Conservation (phyloP, 2,329 filamentous ascomycete species). For the Shiraia sp. region DNA sequence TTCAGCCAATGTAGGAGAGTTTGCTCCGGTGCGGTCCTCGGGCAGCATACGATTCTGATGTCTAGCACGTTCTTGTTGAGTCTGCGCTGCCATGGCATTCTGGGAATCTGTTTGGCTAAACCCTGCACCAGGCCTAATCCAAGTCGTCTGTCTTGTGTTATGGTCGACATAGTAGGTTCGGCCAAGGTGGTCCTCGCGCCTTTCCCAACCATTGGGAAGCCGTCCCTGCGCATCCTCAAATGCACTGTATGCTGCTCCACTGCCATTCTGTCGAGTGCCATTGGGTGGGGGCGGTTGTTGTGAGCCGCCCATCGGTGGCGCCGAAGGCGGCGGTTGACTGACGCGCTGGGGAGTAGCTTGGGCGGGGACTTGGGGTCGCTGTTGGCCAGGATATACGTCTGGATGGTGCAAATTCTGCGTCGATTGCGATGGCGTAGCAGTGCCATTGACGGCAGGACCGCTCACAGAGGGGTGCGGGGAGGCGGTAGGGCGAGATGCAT, state of each 20-base stretch:
- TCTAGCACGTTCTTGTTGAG: slow-evolving; percentile 86
- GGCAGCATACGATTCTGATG: slow-evolving; percentile 96
- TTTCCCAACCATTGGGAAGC: slow-evolving; percentile 91
- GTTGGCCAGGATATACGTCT: slow-evolving; percentile 42
- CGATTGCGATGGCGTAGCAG: slow-evolving; percentile 47
- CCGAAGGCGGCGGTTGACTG: slow-evolving; percentile 34
- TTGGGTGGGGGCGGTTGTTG: slow-evolving; percentile 32
- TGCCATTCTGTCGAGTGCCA: slow-evolving; percentile 48
- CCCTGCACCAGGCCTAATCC: slow-evolving; percentile 83
- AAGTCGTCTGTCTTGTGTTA: slow-evolving; percentile 94
- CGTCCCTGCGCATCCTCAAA: slow-evolving; percentile 97
- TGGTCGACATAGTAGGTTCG: slow-evolving; percentile 98
- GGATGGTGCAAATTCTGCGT: slow-evolving; percentile 42
- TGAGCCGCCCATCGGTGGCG: slow-evolving; percentile 51
- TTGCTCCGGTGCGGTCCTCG: slow-evolving; percentile 92
- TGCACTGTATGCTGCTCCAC: slow-evolving; percentile 67
- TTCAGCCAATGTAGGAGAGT: slow-evolving; percentile 75
- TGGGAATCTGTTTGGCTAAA: slow-evolving; percentile 77
- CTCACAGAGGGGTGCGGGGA: slow-evolving; percentile 44
- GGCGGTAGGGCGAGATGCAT: slow-evolving; percentile 44
- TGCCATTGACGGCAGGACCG: slow-evolving; percentile 38
- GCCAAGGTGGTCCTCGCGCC: slow-evolving; percentile 90
- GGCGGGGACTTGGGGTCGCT: slow-evolving; percentile 27
- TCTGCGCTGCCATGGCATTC: slow-evolving; percentile 83
- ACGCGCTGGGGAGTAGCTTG: slow-evolving; percentile 31